Conservation (phyloP, 225 moss, liverwort and hornwort species). For the Bryum argenteum region DNA sequence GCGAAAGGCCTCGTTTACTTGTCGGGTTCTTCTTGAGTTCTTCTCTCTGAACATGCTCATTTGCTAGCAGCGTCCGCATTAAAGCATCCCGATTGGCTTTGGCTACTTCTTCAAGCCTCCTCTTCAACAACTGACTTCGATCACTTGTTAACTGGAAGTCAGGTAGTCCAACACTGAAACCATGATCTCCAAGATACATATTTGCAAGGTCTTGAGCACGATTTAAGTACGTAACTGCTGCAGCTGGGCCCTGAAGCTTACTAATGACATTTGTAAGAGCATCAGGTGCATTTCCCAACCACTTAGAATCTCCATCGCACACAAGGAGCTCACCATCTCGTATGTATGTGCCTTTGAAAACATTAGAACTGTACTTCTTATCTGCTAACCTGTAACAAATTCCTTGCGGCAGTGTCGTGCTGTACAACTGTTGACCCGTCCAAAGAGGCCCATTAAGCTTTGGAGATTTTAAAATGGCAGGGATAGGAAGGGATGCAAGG, state of each 20-base stretch:
- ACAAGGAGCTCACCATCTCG: constrained; percentile 74
- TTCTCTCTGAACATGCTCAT: constrained; percentile 64
- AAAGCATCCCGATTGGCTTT: constrained; percentile 68
- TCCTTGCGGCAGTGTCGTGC: constrained; percentile 61
- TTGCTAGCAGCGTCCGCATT: constrained; percentile 51
- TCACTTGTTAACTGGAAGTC: constrained; percentile 64
- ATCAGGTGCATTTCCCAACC: constrained; percentile 72
- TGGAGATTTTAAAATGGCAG: constrained; percentile 78
- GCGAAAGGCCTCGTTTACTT: constrained; percentile 46
- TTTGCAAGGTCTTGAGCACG: constrained; percentile 70
- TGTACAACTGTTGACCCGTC: constrained; percentile 83
- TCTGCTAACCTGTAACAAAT: constrained; percentile 41
- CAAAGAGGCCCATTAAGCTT: constrained; percentile 64
- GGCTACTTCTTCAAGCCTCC: constrained; percentile 50
- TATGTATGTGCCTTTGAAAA: constrained; percentile 56
- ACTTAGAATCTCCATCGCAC: constrained; percentile 57
- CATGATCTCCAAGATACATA: constrained; percentile 62
- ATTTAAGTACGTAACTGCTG: constrained; percentile 69
- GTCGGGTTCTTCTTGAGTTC: constrained; percentile 43
- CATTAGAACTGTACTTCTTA: constrained; percentile 35
- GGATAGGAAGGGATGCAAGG: constrained; percentile 56
- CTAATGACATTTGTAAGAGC: constrained; percentile 65
- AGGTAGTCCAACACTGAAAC: constrained; percentile 80
- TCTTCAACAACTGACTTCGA: constrained; percentile 58
- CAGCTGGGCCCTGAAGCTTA: constrained; percentile 53